Conservation (phyloP, 1,284 basidiomycete species). For the Rhodotorula sp. region DNA sequence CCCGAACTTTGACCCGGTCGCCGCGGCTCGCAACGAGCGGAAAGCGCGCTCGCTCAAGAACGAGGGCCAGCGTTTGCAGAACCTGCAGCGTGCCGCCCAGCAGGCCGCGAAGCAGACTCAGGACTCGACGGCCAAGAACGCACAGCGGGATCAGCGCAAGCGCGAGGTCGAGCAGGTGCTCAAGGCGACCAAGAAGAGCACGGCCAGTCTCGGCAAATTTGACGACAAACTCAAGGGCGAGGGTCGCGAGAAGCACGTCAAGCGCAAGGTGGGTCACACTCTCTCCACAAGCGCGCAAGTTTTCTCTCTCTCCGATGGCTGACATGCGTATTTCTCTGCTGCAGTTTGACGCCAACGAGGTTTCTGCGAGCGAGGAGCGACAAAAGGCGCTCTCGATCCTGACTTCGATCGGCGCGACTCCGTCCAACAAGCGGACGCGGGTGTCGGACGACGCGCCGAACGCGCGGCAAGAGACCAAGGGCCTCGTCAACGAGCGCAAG, state of each 20-base stretch:
- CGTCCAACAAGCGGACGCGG: constrained; percentile 60
- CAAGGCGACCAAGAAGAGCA: constrained; percentile 74
- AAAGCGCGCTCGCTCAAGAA: constrained; percentile 83
- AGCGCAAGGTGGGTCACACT: constrained; percentile 72
- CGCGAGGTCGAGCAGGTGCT: constrained; percentile 72
- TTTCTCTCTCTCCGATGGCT: background rate
- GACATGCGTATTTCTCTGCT: background rate
- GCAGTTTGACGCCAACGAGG: constrained; percentile 78
- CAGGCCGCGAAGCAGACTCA: constrained; percentile 37
- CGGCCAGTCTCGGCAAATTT: constrained; percentile 84
- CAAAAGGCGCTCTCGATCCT: constrained; percentile 70
- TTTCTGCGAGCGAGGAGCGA: constrained; percentile 65
- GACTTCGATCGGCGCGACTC: constrained; percentile 68
- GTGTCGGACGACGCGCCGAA: constrained; percentile 48
- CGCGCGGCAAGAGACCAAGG: constrained; percentile 51
- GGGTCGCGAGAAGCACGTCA: constrained; percentile 79
- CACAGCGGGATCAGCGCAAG: constrained; percentile 61
- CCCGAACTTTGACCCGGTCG: constrained; percentile 71
- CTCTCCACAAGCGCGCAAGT: constrained; percentile 3
- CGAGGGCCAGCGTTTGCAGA: constrained; percentile 73
- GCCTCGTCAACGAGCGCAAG: constrained; percentile 76
- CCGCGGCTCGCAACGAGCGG: constrained; percentile 69
- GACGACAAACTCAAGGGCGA: constrained; percentile 88
- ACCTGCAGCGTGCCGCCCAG: constrained; percentile 62
- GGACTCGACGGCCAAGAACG: constrained; percentile 17